These are phyloP conservation scores for Micractinium conductrix DNA, from an alignment of 139 green algal genomes.

Conservation along the genomic window DNA sequence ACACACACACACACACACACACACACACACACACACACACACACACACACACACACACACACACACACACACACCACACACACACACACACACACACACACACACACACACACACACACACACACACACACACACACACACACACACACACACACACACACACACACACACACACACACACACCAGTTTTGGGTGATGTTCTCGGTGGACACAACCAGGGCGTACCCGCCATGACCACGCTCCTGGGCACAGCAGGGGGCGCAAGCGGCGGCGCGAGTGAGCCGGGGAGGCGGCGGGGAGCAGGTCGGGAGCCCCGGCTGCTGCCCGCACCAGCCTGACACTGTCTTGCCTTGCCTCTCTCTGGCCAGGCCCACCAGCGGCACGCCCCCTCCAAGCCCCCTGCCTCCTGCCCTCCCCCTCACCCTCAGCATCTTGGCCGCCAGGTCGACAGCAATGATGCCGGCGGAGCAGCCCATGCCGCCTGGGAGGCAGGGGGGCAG, in stretches of 20 bases:
- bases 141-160: too few relatives aligned
- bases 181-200: constrained; percentile 93
- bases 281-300: not conserved
- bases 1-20: too few relatives aligned
- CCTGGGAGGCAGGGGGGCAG: constrained; percentile 9
- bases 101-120: too few relatives aligned
- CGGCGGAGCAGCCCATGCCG: constrained; percentile 87
- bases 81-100: too few relatives aligned
- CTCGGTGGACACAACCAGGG: constrained; percentile 83
- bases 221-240: constrained; percentile 41
- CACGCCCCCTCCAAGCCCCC: not conserved
- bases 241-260: constrained; percentile 57
- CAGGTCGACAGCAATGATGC: constrained; percentile 82
- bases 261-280: constrained; percentile 53
- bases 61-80: too few relatives aligned
- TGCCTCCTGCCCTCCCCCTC: not conserved
- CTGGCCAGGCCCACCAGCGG: not conserved
- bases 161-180: too few relatives aligned
- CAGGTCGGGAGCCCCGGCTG: too few relatives aligned
- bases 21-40: too few relatives aligned
- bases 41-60: too few relatives aligned
- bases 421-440: constrained; percentile 71
- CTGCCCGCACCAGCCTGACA: not conserved
- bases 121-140: too few relatives aligned
- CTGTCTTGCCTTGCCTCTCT: too few relatives aligned